A percentile compares a stretch with the other conserved stretches of the same genome.
Conservation (phyloP, 345 rosid genomes). For the Eucalyptus grandis region DNA sequence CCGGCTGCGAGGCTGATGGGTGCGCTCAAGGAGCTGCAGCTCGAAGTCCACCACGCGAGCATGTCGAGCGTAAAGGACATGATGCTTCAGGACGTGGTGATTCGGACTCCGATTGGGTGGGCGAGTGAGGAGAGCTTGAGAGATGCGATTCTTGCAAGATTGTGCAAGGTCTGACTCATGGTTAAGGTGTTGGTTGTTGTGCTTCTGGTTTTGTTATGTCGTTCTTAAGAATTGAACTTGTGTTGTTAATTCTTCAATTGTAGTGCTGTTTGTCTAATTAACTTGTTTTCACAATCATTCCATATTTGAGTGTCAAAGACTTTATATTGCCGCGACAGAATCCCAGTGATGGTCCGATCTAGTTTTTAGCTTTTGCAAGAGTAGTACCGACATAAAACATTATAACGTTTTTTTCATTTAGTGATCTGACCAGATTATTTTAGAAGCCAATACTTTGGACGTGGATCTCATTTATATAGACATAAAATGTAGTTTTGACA, state of each 20-base stretch:
- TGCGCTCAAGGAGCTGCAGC: slow-evolving; percentile 24
- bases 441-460: neutral
- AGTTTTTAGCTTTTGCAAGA: neutral
- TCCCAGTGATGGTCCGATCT: neutral
- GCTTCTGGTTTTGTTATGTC: neutral
- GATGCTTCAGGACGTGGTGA: slow-evolving; percentile 36
- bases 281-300: neutral
- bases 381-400: neutral
- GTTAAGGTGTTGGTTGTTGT: neutral
- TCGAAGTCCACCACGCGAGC: slow-evolving; percentile 34
- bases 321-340: neutral
- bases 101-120: slow-evolving; percentile 17
- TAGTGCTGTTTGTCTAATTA: neutral
- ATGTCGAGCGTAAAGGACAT: slow-evolving; percentile 21
- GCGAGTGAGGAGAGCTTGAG: neutral
- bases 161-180: neutral
- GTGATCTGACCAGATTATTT: neutral
- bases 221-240: neutral
- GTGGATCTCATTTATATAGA: neutral
- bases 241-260: neutral
- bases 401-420: neutral
- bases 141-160: neutral
- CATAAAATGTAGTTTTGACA: neutral
- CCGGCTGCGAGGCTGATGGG: slow-evolving; percentile 41
- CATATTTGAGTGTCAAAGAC: neutral